phyloP scores from a whole-genome alignment of 108 stramenopile species.

The Skeletonema tropicum region DNA sequence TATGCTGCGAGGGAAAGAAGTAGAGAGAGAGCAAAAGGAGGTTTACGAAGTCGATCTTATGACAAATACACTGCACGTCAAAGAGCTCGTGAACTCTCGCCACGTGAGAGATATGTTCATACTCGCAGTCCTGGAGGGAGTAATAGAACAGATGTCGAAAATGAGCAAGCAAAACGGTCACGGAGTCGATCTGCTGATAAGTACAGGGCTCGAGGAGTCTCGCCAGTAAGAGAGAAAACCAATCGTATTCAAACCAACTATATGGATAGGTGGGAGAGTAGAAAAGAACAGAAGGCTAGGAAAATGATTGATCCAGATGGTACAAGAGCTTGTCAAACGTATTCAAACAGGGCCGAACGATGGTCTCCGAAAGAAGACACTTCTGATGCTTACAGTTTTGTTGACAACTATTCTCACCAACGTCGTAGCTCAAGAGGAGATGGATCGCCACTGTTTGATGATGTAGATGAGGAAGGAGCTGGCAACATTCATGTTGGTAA shows the following conservation, averaged over 20 bases:
- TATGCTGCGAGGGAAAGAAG: constrained; percentile 2
- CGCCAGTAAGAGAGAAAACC: not conserved
- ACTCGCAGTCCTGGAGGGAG: not conserved
- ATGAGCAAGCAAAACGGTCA: not conserved
- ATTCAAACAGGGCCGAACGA: constrained; percentile 2
- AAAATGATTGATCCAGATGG: not conserved
- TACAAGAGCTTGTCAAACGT: not conserved
- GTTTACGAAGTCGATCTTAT: not conserved
- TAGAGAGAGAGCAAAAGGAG: not conserved
- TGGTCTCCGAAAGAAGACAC: constrained; percentile 15
- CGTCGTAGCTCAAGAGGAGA: not conserved
- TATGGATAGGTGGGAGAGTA: constrained; percentile 23
- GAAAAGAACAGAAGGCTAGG: constrained; percentile 15
- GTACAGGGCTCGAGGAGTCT: not conserved
- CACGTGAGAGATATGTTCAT: not conserved
- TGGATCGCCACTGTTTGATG: constrained; percentile 23
- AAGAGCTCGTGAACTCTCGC: not conserved
- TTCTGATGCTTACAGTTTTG: not conserved
- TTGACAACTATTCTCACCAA: not conserved
- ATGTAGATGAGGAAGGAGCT: constrained; percentile 13
- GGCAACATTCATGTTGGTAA: constrained; percentile 12
- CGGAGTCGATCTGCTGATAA: constrained; percentile 1
- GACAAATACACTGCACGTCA: not conserved
- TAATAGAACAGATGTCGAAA: not conserved
- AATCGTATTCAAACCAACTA: not conserved